Evolutionary conservation across 2,329 filamentous ascomycete genomes (phyloP).

Genomic region (Plenodomus biglobosus): DNA sequence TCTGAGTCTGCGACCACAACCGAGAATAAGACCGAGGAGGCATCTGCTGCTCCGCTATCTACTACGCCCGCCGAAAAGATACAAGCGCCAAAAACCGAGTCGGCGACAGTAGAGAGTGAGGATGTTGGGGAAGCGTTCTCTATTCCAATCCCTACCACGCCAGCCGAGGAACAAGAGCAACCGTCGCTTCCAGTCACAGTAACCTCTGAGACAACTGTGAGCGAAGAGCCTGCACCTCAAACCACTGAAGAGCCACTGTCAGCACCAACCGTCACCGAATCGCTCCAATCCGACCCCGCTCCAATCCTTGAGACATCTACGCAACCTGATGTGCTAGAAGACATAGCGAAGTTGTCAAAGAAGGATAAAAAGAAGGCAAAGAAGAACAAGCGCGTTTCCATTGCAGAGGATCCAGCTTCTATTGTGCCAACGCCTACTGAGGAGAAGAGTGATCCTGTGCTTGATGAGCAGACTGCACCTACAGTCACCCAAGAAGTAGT

Average conservation of each 20-base stretch:
- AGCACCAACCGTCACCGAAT: not conserved
- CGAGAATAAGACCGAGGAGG: not conserved
- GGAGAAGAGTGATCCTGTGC: slow-evolving; percentile 6
- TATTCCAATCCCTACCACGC: not conserved
- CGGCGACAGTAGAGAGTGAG: not conserved
- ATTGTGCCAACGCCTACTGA: slow-evolving; percentile 5
- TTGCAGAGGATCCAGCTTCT: slow-evolving; percentile 7
- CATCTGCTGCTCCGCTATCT: not conserved
- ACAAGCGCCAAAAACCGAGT: not conserved
- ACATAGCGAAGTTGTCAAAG: slow-evolving; percentile 10
- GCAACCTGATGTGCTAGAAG: not conserved
- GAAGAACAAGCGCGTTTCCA: slow-evolving; percentile 20
- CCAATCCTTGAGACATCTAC: not conserved
- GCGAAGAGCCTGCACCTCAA: not conserved
- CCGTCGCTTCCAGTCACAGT: not conserved
- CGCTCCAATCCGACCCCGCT: not conserved
- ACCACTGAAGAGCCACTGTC: not conserved
- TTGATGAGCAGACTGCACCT: slow-evolving; percentile 2
- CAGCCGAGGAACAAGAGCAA: not conserved
- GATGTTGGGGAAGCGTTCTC: not conserved
- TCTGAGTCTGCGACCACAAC: not conserved
- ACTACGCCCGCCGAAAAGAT: not conserved
- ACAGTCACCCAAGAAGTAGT: not conserved
- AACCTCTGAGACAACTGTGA: not conserved
- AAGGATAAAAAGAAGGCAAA: slow-evolving; percentile 25